Conservation (phyloP, 1,284 basidiomycete species). For the Cystobasidium sp. region DNA sequence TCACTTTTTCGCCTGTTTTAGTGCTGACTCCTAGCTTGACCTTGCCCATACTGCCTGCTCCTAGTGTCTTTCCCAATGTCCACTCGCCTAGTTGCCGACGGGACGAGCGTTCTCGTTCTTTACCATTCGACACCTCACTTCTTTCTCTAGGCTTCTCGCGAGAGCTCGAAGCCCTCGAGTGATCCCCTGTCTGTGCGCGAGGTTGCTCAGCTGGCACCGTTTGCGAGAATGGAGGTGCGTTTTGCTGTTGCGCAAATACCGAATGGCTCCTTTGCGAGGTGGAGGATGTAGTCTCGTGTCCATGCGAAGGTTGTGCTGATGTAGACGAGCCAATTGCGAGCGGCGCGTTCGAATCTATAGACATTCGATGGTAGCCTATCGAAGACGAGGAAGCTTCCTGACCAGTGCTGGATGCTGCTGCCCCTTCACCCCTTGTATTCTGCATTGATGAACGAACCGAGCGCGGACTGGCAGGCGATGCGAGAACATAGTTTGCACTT, state of each 20-base stretch:
- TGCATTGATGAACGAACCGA: slow-evolving; percentile 21
- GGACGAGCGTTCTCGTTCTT: slow-evolving; percentile 29
- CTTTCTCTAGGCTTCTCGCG: slow-evolving; percentile 29
- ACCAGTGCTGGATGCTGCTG: neutral
- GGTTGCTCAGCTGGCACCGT: neutral
- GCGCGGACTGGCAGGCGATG: neutral
- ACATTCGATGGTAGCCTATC: slow-evolving; percentile 9
- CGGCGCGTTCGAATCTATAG: slow-evolving; percentile 25
- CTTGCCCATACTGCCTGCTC: slow-evolving; percentile 98
- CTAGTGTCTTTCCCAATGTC: slow-evolving; percentile 93
- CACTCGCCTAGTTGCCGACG: slow-evolving; percentile 80
- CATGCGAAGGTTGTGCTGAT: slow-evolving; percentile 24
- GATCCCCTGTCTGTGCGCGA: neutral
- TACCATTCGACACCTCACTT: neutral
- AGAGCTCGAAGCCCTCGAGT: neutral
- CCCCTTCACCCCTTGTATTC: neutral
- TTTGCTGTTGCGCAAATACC: slow-evolving; percentile 7
- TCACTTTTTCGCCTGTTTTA: slow-evolving; percentile 86
- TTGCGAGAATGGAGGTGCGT: neutral
- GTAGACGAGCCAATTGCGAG: slow-evolving; percentile 13
- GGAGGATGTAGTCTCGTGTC: neutral
- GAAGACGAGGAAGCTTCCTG: slow-evolving; percentile 12
- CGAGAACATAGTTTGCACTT: neutral
- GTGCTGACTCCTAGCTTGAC: slow-evolving; percentile 95
- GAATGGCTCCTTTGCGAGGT: neutral